phyloP scores from a whole-genome alignment of 495 filamentous ascomycete genomes.

The Aspergillus nidulans region DNA sequence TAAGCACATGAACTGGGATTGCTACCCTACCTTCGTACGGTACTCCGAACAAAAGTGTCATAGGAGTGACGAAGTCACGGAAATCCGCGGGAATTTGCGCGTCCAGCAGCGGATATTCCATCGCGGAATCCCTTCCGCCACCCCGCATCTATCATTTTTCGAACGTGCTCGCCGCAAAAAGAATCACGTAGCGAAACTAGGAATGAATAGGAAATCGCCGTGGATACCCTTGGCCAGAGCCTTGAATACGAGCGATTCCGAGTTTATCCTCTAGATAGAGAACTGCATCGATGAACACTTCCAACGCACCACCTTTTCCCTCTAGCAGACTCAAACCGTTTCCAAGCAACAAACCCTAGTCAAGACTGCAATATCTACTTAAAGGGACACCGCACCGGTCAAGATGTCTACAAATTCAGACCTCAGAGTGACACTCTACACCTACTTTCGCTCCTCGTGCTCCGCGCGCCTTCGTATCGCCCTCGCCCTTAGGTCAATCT shows the following conservation, averaged over 20 bases:
- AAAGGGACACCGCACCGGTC: background rate
- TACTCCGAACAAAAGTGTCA: no score
- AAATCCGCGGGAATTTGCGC: slow-evolving; percentile 25
- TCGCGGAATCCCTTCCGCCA: slow-evolving; percentile 23
- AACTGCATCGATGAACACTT: no score
- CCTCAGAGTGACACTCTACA: slow-evolving; percentile 40
- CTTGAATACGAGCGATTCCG: no score
- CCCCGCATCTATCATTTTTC: background rate
- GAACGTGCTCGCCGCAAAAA: no score
- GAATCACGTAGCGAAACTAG: background rate
- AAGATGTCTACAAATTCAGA: slow-evolving; percentile 18
- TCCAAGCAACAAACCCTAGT: background rate
- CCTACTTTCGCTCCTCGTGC: slow-evolving; percentile 54
- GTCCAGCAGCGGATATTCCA: slow-evolving; percentile 17
- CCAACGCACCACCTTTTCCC: no score
- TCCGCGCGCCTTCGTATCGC: slow-evolving; percentile 52
- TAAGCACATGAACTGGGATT: no score
- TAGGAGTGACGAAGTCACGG: no score
- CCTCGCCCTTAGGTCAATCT: slow-evolving; percentile 41
- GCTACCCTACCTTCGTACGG: no score
- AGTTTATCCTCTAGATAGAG: no score
- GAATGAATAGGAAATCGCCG: background rate
- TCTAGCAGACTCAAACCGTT: background rate
- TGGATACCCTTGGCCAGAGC: background rate
- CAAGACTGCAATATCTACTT: background rate